These are phyloP conservation scores for Fusarium pseudocircinatum DNA, from an alignment of 2,329 filamentous ascomycete species.

Conservation along the genomic window DNA sequence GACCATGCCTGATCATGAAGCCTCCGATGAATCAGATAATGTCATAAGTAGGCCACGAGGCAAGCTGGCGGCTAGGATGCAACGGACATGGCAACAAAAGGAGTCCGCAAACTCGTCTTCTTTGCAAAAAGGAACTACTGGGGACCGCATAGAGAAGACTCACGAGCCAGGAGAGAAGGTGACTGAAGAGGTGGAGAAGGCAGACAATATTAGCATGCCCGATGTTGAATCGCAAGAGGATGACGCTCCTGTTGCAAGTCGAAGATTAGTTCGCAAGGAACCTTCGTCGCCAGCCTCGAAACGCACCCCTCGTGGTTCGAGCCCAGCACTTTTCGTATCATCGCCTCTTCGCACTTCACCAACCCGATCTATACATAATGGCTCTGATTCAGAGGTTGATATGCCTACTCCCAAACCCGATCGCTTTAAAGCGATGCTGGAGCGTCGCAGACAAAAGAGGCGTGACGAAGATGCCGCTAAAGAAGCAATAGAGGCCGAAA, in stretches of 20 bases:
- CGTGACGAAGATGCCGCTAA: slow-evolving; percentile 71
- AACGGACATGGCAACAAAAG: slow-evolving; percentile 47
- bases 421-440: slow-evolving; percentile 77
- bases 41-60: slow-evolving; percentile 63
- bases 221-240: slow-evolving; percentile 54
- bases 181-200: slow-evolving; percentile 32
- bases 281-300: slow-evolving; percentile 47
- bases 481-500: slow-evolving; percentile 59
- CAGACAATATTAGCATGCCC: slow-evolving; percentile 41
- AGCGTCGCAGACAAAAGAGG: slow-evolving; percentile 77
- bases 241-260: slow-evolving; percentile 52
- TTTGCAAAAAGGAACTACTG: slow-evolving; percentile 45
- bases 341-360: slow-evolving; percentile 56
- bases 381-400: slow-evolving; percentile 58
- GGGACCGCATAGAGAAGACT: slow-evolving; percentile 56
- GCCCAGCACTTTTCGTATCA: slow-evolving; percentile 65
- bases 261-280: slow-evolving; percentile 52
- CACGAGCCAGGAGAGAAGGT: slow-evolving; percentile 47
- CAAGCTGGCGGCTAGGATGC: slow-evolving; percentile 72
- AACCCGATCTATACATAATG: slow-evolving; percentile 44
- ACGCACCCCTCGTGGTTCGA: slow-evolving; percentile 43
- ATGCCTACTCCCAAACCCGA: slow-evolving; percentile 60
- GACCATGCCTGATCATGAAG: slow-evolving; percentile 53
- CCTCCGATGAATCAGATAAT: slow-evolving; percentile 55
- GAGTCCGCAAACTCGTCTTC: background rate